Evolutionary conservation across 345 rosid species (phyloP).

Genomic region (Salix koriyanagi): DNA sequence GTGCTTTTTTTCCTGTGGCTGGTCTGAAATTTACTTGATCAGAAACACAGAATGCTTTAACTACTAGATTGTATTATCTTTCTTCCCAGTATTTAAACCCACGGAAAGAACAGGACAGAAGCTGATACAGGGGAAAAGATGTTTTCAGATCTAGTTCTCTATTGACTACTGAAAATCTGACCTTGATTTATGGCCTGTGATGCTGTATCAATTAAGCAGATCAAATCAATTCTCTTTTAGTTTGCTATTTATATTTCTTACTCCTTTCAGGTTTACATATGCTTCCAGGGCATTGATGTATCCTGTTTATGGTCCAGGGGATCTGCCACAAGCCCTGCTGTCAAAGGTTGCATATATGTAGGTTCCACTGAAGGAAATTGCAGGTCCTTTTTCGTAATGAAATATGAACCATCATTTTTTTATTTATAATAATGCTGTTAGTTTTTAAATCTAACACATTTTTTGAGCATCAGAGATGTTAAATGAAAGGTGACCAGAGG

Average conservation of each 20-base stretch:
- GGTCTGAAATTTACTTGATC: not conserved
- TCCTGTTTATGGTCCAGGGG: constrained; percentile 93
- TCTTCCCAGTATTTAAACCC: not conserved
- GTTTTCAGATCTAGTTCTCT: too few species aligned
- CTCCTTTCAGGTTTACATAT: constrained; percentile 53
- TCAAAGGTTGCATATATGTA: constrained; percentile 83
- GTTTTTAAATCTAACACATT: too few species aligned
- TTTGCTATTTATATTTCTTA: not conserved
- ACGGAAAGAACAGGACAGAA: not conserved
- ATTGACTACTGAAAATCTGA: too few species aligned
- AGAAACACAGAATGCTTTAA: not conserved
- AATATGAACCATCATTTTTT: not conserved
- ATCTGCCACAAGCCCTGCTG: constrained; percentile 94
- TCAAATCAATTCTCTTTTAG: too few species aligned
- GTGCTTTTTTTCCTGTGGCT: not conserved
- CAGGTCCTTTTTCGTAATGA: not conserved
- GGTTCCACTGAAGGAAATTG: constrained; percentile 16
- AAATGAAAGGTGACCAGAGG: constrained; percentile 69
- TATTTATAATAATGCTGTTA: too few species aligned
- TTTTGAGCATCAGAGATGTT: constrained; percentile 33
- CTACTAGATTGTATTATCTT: not conserved
- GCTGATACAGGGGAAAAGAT: not conserved
- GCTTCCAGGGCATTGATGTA: constrained; percentile 73
- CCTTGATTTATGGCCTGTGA: too few species aligned
- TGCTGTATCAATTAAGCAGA: too few species aligned